Conservation (phyloP, 2,329 filamentous ascomycete species). For the Colletotrichum nymphaeae region DNA sequence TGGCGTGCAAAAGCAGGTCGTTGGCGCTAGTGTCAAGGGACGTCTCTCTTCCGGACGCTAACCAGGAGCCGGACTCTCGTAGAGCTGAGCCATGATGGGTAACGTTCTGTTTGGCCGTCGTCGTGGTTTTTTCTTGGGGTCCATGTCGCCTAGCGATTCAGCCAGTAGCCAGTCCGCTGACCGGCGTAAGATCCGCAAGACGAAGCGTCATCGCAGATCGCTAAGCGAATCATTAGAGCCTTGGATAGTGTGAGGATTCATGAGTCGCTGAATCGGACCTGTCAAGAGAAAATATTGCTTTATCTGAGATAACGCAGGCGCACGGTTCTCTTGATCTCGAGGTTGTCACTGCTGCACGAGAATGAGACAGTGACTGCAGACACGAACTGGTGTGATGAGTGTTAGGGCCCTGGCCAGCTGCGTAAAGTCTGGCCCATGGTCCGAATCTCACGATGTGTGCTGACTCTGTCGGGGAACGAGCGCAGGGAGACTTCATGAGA, state of each 20-base stretch:
- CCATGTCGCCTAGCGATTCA: background rate
- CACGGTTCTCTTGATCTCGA: background rate
- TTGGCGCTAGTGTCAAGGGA: constrained; percentile 3
- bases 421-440: too few species aligned
- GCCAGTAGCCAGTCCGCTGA: constrained; percentile 1
- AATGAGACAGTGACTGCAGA: background rate
- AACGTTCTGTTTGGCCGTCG: background rate
- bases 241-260: background rate
- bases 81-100: background rate
- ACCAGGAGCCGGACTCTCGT: background rate
- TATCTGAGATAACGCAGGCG: background rate
- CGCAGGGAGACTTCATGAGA: background rate
- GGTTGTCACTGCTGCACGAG: background rate
- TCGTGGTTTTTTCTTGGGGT: background rate
- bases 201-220: constrained; percentile 7
- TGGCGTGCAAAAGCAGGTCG: background rate
- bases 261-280: background rate
- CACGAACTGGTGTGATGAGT: background rate
- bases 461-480: background rate
- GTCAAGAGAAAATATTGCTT: background rate
- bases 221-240: background rate
- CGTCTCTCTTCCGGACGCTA: constrained; percentile 15
- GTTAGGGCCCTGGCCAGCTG: background rate
- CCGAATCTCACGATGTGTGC: background rate
- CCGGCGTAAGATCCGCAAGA: constrained; percentile 1